A percentile compares a stretch with the other conserved stretches of the same genome.
Evolutionary conservation across 768 basidiomycete species (phyloP).

Genomic region (Hirschioporus abietinus): DNA sequence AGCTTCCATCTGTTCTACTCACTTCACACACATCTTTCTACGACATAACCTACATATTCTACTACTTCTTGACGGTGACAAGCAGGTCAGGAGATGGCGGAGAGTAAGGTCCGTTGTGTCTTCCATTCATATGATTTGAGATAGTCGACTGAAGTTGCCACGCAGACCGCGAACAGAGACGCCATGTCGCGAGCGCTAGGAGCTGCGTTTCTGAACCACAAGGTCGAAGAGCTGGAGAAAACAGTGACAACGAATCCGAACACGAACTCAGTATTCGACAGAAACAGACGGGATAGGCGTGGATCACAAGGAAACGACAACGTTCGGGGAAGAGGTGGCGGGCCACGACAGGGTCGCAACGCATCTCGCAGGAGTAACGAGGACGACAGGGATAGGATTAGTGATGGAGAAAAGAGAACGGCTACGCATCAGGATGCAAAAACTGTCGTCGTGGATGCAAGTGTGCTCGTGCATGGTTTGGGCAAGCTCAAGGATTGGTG

Average conservation of each 20-base stretch:
- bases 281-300: conserved; percentile 57
- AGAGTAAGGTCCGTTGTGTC: not conserved
- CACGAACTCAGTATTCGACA: conserved; percentile 35
- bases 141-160: not conserved
- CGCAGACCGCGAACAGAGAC: conserved; percentile 40
- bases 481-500: conserved; percentile 82
- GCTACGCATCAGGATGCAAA: conserved; percentile 56
- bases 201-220: conserved; percentile 81
- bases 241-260: conserved; percentile 38
- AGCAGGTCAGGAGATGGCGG: not conserved
- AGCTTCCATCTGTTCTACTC: not conserved
- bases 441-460: conserved; percentile 73
- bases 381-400: conserved; percentile 7
- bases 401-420: conserved; percentile 20
- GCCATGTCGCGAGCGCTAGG: conserved; percentile 86
- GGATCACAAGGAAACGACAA: conserved; percentile 16
- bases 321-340: conserved; percentile 3
- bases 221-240: conserved; percentile 85
- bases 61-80: not conserved
- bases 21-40: not conserved
- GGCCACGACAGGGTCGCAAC: not conserved
- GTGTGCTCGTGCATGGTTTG: conserved; percentile 73
- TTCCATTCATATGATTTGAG: not conserved
- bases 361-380: not conserved
- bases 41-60: not conserved